A percentile compares a stretch with the other conserved stretches of the same genome.
Evolutionary conservation across 2,329 filamentous ascomycete species (phyloP).

Genomic region (Arthrobotrys musiformis): DNA sequence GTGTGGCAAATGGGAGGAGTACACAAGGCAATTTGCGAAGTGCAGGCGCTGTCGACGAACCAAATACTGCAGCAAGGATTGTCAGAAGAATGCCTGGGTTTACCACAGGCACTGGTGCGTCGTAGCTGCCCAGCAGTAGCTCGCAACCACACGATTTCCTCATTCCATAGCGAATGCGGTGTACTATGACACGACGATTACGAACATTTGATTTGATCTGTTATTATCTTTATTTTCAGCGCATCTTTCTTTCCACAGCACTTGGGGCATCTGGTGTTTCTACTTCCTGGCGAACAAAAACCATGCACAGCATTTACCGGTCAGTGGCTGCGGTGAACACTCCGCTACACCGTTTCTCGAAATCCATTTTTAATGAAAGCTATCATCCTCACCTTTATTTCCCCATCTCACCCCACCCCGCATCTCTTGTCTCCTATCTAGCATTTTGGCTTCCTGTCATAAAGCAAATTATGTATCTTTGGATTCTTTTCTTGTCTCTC

Average conservation of each 20-base stretch:
- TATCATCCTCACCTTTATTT: conserved; percentile 56
- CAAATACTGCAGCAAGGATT: conserved; percentile 99
- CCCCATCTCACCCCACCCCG: conserved; percentile 61
- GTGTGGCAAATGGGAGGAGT: conserved; percentile 98
- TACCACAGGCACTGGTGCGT: conserved; percentile 99
- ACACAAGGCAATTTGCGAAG: conserved; percentile 95
- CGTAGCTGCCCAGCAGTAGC: conserved; percentile 66
- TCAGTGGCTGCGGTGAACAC: conserved; percentile 45
- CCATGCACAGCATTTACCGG: conserved; percentile 61
- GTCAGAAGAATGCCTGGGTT: conserved; percentile 98
- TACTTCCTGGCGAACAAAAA: conserved; percentile 55
- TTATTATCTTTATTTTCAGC: conserved; percentile 39
- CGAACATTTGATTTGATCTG: conserved; percentile 41
- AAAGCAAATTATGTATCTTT: conserved; percentile 31
- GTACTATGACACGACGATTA: conserved; percentile 54
- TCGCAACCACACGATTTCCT: conserved; percentile 53
- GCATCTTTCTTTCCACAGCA: conserved; percentile 52
- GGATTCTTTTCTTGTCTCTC: conserved; percentile 42
- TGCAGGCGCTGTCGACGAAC: conserved; percentile 94
- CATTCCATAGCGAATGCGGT: conserved; percentile 19
- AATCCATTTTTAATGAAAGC: conserved; percentile 26
- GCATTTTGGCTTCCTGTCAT: conserved; percentile 29
- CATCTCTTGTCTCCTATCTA: conserved; percentile 55
- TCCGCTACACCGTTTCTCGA: conserved; percentile 3
- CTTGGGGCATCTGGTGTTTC: conserved; percentile 55